Conservation (phyloP, 2,329 filamentous ascomycete species). For the Calonectria hongkongensis region DNA sequence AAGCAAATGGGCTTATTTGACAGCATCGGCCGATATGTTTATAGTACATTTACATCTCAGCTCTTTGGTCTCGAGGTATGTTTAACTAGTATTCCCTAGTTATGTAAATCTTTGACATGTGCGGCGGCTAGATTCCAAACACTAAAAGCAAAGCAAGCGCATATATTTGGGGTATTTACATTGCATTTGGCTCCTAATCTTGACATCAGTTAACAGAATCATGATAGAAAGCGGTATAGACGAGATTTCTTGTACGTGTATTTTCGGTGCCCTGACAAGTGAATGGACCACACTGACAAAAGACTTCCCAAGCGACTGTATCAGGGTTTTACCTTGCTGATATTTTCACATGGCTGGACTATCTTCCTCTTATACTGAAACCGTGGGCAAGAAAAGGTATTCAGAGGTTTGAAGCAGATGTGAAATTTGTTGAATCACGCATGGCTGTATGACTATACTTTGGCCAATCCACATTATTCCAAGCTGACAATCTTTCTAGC, state of each 20-base stretch:
- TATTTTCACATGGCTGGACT: not conserved
- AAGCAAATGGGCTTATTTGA: not conserved
- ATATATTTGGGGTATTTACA: not conserved
- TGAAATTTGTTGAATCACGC: not conserved
- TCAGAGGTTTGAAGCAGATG: not conserved
- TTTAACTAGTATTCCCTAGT: not conserved
- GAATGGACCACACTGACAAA: not conserved
- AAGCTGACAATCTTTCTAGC: not conserved
- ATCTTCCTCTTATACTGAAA: not conserved
- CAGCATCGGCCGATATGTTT: not conserved
- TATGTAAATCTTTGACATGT: too few species aligned
- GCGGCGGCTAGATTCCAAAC: not conserved
- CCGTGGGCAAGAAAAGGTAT: conserved; percentile 1
- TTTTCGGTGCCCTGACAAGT: too few species aligned
- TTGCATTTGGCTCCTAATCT: too few species aligned
- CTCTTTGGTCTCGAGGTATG: conserved; percentile 4
- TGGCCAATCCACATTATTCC: too few species aligned
- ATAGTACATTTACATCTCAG: conserved; percentile 2
- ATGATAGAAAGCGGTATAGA: not conserved
- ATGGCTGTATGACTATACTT: not conserved
- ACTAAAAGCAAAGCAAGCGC: not conserved
- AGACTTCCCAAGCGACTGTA: not conserved
- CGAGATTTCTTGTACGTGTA: not conserved
- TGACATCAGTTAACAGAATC: too few species aligned
- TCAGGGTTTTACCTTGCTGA: not conserved